These are phyloP conservation scores for Raddia distichophylla DNA, from an alignment of 176 grass and related monocot species.

Conservation along the genomic window DNA sequence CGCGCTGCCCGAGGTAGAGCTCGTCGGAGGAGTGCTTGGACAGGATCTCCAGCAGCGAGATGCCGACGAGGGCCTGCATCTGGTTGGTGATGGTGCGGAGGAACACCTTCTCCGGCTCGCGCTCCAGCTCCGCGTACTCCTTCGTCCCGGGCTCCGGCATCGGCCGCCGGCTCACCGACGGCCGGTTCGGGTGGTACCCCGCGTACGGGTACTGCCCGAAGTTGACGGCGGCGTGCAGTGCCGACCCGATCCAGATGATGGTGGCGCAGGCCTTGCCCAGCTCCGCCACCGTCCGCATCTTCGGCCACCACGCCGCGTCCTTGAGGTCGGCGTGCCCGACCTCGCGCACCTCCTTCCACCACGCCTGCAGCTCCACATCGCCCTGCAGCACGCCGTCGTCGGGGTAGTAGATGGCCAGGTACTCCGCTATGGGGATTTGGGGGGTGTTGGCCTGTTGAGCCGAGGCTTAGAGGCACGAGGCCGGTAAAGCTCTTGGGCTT, in stretches of 20 bases:
- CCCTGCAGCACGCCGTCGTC: conserved; percentile 44
- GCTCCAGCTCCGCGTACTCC: conserved; percentile 40
- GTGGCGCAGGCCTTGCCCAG: conserved; percentile 58
- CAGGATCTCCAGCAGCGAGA: conserved; percentile 69
- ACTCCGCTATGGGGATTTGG: too few species aligned
- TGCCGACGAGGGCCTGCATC: conserved; percentile 54
- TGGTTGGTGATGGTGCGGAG: conserved; percentile 55
- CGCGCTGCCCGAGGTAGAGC: conserved; percentile 63
- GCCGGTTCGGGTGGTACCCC: conserved; percentile 55
- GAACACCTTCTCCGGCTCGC: conserved; percentile 56
- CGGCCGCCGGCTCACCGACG: conserved; percentile 46
- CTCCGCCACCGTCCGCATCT: conserved; percentile 59
- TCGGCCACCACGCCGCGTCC: conserved; percentile 64
- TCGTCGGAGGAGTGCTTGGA: conserved; percentile 66
- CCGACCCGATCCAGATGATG: conserved; percentile 56
- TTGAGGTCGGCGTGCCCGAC: conserved; percentile 71
- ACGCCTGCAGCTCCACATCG: conserved; percentile 67
- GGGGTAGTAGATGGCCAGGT: conserved; percentile 57
- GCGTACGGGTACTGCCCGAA: conserved; percentile 57
- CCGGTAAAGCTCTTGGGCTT: too few species aligned
- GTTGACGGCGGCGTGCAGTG: conserved; percentile 55
- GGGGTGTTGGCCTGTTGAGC: too few species aligned
- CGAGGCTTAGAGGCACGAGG: too few species aligned
- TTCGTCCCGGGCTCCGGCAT: conserved; percentile 47
- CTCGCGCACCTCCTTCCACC: conserved; percentile 78